phyloP scores from a whole-genome alignment of 192 early-diverging fungal genomes.

The Coemansia nantahalensis region DNA sequence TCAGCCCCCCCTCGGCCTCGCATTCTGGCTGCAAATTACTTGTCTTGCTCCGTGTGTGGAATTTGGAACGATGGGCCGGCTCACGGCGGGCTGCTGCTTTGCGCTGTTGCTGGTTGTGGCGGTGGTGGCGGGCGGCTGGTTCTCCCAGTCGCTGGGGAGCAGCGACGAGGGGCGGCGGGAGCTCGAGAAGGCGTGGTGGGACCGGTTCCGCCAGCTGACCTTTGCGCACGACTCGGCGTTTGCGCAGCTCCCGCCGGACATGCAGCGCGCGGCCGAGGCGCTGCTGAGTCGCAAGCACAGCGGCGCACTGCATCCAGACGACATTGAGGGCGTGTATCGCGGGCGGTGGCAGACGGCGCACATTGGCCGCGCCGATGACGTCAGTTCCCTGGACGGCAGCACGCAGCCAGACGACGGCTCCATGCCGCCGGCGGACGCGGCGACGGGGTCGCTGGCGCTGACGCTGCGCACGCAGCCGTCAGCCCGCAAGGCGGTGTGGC shows the following conservation, averaged over 20 bases:
- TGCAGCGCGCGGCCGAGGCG: slow-evolving; percentile 5
- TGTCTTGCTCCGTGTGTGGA: too few species aligned
- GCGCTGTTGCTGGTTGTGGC: slow-evolving; percentile 8
- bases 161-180: slow-evolving; percentile 8
- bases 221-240: slow-evolving; percentile 31
- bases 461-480: slow-evolving; percentile 9
- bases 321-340: slow-evolving; percentile 19
- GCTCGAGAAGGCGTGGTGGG: slow-evolving; percentile 40
- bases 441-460: slow-evolving; percentile 12
- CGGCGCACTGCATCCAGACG: not conserved
- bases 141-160: not conserved
- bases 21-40: too few species aligned
- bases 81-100: slow-evolving; percentile 1
- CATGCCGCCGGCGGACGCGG: slow-evolving; percentile 15
- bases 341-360: slow-evolving; percentile 18
- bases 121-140: too few species aligned
- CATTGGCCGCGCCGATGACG: too few species aligned
- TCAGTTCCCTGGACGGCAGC: too few species aligned
- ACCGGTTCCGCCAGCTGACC: slow-evolving; percentile 15
- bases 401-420: too few species aligned
- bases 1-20: too few species aligned
- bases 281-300: slow-evolving; percentile 4
- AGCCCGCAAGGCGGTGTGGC: not conserved
- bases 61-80: slow-evolving; percentile 1
- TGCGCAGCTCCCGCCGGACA: slow-evolving; percentile 13